Evolutionary conservation across 257 asterid species (phyloP).

Genomic region (Gentiana macrophylla): DNA sequence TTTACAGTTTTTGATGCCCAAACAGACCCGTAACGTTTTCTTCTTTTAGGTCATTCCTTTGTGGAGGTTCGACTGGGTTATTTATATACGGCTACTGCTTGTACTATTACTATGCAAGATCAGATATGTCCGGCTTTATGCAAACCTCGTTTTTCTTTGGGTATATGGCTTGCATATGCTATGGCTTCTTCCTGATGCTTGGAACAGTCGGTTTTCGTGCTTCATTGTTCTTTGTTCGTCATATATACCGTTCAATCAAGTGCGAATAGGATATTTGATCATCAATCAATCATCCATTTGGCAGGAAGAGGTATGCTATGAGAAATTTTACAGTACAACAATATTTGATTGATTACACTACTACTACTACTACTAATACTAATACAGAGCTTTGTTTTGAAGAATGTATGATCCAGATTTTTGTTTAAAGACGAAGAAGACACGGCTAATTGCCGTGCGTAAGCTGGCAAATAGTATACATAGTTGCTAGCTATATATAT

Average conservation of each 20-base stretch:
- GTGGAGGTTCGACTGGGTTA: conserved; percentile 42
- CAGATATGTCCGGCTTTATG: conserved; percentile 38
- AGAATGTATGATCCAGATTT: not conserved
- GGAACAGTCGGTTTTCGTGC: conserved; percentile 90
- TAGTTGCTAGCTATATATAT: not conserved
- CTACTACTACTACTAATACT: not conserved
- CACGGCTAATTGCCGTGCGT: not conserved
- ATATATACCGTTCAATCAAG: conserved; percentile 64
- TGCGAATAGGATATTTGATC: conserved; percentile 36
- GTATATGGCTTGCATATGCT: conserved; percentile 79
- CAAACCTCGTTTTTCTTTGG: conserved; percentile 46
- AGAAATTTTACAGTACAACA: conserved; percentile 1
- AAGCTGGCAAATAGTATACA: not conserved
- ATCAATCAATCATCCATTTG: not conserved
- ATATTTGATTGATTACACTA: not conserved
- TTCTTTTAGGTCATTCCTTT: conserved; percentile 26
- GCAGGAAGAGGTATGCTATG: conserved; percentile 5
- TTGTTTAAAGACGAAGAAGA: conserved; percentile 3
- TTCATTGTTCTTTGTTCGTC: conserved; percentile 76
- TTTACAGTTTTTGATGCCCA: too few species aligned
- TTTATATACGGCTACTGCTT: conserved; percentile 34
- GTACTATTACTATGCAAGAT: conserved; percentile 35
- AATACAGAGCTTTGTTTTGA: conserved; percentile 1
- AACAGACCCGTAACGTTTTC: not conserved
- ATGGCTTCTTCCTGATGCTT: conserved; percentile 82